Evolutionary conservation across 192 early-diverging fungal genomes (phyloP), one percentile per base, ranked within the genome.

Genomic region (Glomus cerebriforme): DNA sequence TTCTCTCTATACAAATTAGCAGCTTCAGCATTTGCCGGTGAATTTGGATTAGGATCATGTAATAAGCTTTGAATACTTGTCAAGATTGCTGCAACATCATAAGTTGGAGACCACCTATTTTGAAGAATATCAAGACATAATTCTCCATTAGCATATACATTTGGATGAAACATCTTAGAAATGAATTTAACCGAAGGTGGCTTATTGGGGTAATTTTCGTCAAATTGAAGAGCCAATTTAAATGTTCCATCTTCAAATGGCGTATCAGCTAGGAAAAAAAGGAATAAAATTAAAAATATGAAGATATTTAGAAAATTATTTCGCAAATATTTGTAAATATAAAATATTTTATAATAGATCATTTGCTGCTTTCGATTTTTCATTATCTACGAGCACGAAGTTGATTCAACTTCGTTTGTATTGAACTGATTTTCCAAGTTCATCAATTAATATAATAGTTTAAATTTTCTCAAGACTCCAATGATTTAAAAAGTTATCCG

Each of bases 231-330:
- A 2, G 92, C 86, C 7, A 99, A 85, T 79, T 98, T 98, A 87
- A 99, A 99, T 0, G 96, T 98, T 31, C 94, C 94, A 79, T 98
- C 98, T 83, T 99, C 97, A 83, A 99, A 99, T 6, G 98, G 96
- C 29, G 98, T 99, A 1, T 77, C 75, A 54, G 75, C 75, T 77
- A 66, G 27, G 39, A 32, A 29, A 10, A 27, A 66, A 32, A 43
- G 9, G 9, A 29, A 26, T 54, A 58, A 58, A 9, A 17, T 32
- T 49, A 17, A 29, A 72, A 68, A 54, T 19, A 32, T 49, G 32
- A 1, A 31, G 29, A 54, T 58, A 73, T 27, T 27, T n/a, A n/a
- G n/a, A n/a, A n/a, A 34, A 49, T 27, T 26, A 49, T 26, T 49
- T 72, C 7, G 26, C 26, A 17, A 39, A 43, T 29, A 43, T 45